Evolutionary conservation across 1,284 basidiomycete species (phyloP), one percentile per base, ranked within the genome.

Genomic region (Volvariella volvacea): DNA sequence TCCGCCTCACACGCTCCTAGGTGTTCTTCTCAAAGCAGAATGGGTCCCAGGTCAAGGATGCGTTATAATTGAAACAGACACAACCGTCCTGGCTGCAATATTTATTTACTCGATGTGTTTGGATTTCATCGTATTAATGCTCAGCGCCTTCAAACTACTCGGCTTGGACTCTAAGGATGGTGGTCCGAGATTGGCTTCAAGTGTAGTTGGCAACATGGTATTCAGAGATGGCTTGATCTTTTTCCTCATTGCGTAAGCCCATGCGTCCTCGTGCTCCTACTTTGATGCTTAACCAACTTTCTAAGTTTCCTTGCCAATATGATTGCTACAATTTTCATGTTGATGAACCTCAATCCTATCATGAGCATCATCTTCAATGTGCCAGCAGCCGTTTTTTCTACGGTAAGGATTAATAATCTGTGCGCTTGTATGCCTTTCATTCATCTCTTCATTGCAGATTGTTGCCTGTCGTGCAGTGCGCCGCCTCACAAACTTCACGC

Each of bases 21-120:
- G 82, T 17, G 66, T 80, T 14, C 69, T 77, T 25, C 60, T 85
- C 14, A 71, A 68, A 41, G 81, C 78, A 2, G 53, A 51, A 1
- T 85, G 79, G 78, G 52, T 70, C 3, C 64, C 63, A 2, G 56
- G 48, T 2, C 33, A 50, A 7, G 67, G 71, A 2, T 85, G 82
- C 57, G 61, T 62, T 4, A 83, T 83, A 51, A 74, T 66, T 0
- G 57, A 67, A 42, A 83, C 80, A 2, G 70, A 78, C 52, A 83
- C 73, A 56, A 70, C 52, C 33, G 65, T 80, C 31, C 69, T 84
- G 33, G 77, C 78, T 1, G 73, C 73, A 1, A 75, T 74, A 16
- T 83, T 84, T 61, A 80, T 83, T 49, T 84, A 84, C 56, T 77
- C 80, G 20, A 87, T 86, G 83, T 62, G 63, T 48, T 83, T 87